Base-by-base conservation (phyloP, 495 filamentous ascomycete genomes). In the Daldinia childiae region DNA sequence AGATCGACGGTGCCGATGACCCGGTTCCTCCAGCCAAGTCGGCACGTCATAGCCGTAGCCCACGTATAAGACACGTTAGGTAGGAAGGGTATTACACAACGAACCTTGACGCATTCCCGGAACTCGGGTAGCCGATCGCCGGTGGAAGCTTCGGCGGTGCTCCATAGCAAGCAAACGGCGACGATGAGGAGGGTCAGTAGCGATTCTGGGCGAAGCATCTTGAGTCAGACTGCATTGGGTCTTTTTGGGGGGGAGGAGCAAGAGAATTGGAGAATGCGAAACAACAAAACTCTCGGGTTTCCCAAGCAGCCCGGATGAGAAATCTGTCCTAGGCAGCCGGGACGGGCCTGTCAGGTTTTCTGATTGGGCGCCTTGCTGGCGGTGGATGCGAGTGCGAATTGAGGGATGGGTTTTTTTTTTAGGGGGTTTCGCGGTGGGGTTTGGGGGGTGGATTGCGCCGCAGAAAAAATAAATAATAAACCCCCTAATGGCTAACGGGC, bases 71-170 rank as follows among this genome's bases (percentile, higher is more conserved):
- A 32, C 54, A 21, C 9, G 17, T 32, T 55, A 29, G n/a, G 5
- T 27, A 27, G 5, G 24, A 27, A 32, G n/a, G 9, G n/a, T 36
- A 57, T 32, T 5, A 38, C 32, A 36, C 64, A 80, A 80, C 82
- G 51, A 62, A 97, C 95, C 85, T 93, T 76, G 57, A 99, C 90
- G 80, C 95, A 99, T 81, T 93, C 86, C 74, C 83, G 86, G 79
- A 99, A 99, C 72, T 97, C 95, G 12, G 93, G 93, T 50, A 98
- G 84, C 55, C 89, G 87, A 79, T 99, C 95, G 62, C 95, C 95
- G 52, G 90, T 73, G 17, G 94, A 97, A 27, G 94, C 95, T 32
- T 81, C 79, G 6, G 83, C 88, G 38, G 82, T 78, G 39, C 50
- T 45, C 50, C 72, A 69, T 51, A 76, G 62, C 62, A 70, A 57